Conservation (phyloP, 371 early-diverging fungal species). For the Rhizopus sp. region DNA sequence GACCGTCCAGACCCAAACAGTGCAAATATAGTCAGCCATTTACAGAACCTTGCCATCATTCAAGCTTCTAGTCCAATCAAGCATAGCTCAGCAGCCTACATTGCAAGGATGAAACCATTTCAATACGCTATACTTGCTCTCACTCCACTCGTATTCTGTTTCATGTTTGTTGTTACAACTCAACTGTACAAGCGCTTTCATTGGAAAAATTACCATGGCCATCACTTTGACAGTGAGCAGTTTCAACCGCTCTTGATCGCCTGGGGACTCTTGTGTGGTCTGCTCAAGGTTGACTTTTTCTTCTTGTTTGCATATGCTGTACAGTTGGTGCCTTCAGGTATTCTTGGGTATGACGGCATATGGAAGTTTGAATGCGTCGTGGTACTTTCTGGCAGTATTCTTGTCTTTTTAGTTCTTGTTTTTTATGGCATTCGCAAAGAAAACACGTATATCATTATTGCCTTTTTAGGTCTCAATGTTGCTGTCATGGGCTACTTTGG, state of each 20-base stretch:
- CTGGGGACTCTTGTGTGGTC: constrained; percentile 14
- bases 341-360: constrained; percentile 11
- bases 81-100: neutral
- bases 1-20: neutral
- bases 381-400: constrained; percentile 4
- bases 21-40: neutral
- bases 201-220: constrained; percentile 7
- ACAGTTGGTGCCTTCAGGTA: constrained; percentile 19
- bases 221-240: neutral
- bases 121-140: constrained; percentile 12
- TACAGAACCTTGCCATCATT: neutral
- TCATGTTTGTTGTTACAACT: neutral
- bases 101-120: constrained; percentile 16
- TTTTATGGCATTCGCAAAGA: constrained; percentile 11
- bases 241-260: constrained; percentile 11
- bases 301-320: constrained; percentile 21
- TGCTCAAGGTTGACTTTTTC: constrained; percentile 28
- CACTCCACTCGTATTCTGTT: constrained; percentile 6
- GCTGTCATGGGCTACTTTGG: constrained; percentile 25
- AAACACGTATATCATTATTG: neutral
- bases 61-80: neutral
- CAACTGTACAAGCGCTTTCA: constrained; percentile 9
- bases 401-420: constrained; percentile 16
- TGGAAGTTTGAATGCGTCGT: constrained; percentile 17
- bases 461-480: neutral